Base-by-base conservation (phyloP, 495 filamentous ascomycete species). In the Staphylotrichum longicolle region DNA sequence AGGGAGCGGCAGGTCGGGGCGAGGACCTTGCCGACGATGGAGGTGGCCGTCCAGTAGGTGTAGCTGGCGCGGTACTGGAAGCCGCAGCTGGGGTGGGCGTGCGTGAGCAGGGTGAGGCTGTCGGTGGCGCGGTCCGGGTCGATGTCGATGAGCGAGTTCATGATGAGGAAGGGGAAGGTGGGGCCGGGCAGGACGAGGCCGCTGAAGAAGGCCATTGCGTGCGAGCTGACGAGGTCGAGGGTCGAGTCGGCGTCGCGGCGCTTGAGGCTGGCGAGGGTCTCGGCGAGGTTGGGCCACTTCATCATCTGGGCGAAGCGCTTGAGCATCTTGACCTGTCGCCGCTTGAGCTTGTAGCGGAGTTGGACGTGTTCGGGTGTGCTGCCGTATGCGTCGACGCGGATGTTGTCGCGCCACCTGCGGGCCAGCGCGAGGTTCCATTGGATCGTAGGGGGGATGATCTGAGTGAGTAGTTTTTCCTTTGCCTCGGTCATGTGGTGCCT, bases 1-100 rank as follows among this genome's bases (percentile, higher is more conserved):
- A 91, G 83, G 57, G 86, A 80, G 33, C 82, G 83, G 68, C 88
- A 89, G 20, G 87, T 87, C 58, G 87, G 89, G 3, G 87, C 89
- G 7, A 96, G 85, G 32, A 90, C 86, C 67, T 89, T 90, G 30
- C 87, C 88, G 7, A 90, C 85, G 61, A 91, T 86, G 63, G 78
- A 88, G 42, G 79, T 71, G 52, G 83, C 82, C 5, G 85, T 82
- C 87, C 87, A 91, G 76, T 89, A 91, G 2, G 88, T 89, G 69
- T 82, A 80, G 66, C 77, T 82, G 45, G 77, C 81, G 46, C 83
- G 81, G 67, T 89, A 89, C 69, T 91, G 88, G 72, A 91, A 89
- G 20, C 88, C 88, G 62, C 83, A 81, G 60, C 84, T 78, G 2
- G 85, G 84, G 48, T 83, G 77, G 65, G 83, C 77, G 66, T 88